Conservation (phyloP, 352 stramenopile species). For the Pythium diclinum region DNA sequence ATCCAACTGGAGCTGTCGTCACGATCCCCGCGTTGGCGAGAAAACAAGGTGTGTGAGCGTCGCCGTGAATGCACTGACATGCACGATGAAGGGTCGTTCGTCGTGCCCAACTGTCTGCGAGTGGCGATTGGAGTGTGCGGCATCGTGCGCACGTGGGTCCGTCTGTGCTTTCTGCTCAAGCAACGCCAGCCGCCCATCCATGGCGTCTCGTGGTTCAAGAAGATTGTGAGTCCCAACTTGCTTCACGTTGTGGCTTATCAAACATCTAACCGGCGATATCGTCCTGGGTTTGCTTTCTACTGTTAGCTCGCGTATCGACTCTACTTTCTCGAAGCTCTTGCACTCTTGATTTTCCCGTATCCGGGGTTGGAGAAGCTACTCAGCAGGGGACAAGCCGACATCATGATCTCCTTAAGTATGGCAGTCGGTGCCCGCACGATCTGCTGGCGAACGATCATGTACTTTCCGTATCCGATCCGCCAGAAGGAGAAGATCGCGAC, state of each 20-base stretch:
- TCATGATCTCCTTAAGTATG: conserved; percentile 46
- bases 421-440: conserved; percentile 39
- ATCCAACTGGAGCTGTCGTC: conserved; percentile 42
- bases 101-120: conserved; percentile 32
- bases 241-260: no score
- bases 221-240: conserved; percentile 11
- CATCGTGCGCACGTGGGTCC: conserved; percentile 27
- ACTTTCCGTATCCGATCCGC: conserved; percentile 66
- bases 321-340: conserved; percentile 40
- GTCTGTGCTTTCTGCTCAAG: conserved; percentile 28
- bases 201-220: conserved; percentile 16
- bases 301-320: not conserved
- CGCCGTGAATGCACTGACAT: conserved; percentile 32
- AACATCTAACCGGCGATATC: no score
- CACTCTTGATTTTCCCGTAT: conserved; percentile 44
- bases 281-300: not conserved
- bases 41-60: conserved; percentile 42
- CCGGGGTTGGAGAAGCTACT: conserved; percentile 44
- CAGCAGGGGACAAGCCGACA: conserved; percentile 18
- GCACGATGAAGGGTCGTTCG: conserved; percentile 41
- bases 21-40: conserved; percentile 38
- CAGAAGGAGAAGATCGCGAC: conserved; percentile 61
- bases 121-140: conserved; percentile 21
- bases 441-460: conserved; percentile 56
- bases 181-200: not conserved